Evolutionary conservation across 345 rosid genomes (phyloP).

Genomic region (Dipteronia dyeriana): DNA sequence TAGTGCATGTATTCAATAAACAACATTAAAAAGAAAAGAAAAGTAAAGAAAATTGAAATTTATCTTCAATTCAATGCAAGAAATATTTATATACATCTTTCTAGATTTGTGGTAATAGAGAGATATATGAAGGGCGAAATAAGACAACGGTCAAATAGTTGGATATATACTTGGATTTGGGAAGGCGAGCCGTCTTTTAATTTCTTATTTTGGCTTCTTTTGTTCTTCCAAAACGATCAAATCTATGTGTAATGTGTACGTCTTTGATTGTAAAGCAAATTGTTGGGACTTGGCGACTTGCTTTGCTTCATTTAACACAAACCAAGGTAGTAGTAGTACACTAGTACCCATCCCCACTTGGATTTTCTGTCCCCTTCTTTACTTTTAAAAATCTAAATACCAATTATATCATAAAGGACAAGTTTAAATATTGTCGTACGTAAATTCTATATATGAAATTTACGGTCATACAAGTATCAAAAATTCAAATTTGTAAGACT

Average conservation of each 20-base stretch:
- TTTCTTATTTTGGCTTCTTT: constrained; percentile 9
- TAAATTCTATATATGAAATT: background rate
- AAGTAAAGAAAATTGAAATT: no score
- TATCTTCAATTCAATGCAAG: background rate
- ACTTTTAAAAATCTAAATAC: background rate
- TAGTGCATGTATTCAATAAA: no score
- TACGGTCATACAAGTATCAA: no score
- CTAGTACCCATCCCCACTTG: constrained; percentile 23
- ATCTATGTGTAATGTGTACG: no score
- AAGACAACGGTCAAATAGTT: constrained; percentile 1
- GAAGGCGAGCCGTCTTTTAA: constrained; percentile 13
- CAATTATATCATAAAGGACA: background rate
- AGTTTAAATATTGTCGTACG: background rate
- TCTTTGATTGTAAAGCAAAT: background rate
- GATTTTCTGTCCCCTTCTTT: constrained; percentile 30
- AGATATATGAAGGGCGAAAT: background rate
- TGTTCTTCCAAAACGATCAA: background rate
- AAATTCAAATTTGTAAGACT: no score
- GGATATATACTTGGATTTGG: background rate
- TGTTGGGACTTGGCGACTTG: constrained; percentile 9
- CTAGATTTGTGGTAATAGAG: background rate
- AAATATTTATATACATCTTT: background rate
- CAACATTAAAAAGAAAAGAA: background rate
- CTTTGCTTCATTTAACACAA: constrained; percentile 25
- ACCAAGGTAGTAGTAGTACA: constrained; percentile 3